Percentiles rank a stretch among this genome's conserved stretches.
Conservation (phyloP, 164 flowering plant genomes). For the Cinnamomum chago region DNA sequence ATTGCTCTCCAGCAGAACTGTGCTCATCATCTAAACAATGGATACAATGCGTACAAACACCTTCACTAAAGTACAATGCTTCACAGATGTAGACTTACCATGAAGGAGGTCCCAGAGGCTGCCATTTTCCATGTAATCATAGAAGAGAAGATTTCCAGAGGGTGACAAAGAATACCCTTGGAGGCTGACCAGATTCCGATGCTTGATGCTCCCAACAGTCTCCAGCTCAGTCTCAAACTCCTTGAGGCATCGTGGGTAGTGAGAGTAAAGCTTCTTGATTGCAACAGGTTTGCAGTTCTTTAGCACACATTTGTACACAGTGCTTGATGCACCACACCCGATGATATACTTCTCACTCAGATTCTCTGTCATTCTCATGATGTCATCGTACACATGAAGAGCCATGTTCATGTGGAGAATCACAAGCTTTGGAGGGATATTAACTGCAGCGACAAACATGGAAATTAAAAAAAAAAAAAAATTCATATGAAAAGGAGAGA, state of each 20-base stretch:
- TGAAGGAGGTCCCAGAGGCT: slow-evolving; percentile 98
- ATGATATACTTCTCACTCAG: slow-evolving; percentile 89
- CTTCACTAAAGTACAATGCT: neutral
- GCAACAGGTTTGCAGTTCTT: slow-evolving; percentile 96
- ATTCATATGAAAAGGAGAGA: neutral
- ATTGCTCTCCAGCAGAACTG: too few species aligned
- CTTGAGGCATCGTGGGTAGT: slow-evolving; percentile 69
- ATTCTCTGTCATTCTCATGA: slow-evolving; percentile 99
- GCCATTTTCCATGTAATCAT: slow-evolving; percentile 99
- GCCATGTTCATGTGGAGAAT: slow-evolving; percentile 99
- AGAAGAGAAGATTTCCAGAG: slow-evolving; percentile 85
- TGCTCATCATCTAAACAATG: neutral
- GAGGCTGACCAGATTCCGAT: slow-evolving; percentile 86
- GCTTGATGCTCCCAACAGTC: slow-evolving; percentile 92
- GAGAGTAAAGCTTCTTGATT: slow-evolving; percentile 80
- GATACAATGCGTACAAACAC: neutral
- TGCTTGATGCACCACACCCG: slow-evolving; percentile 96
- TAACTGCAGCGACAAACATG: slow-evolving; percentile 33
- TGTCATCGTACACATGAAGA: slow-evolving; percentile 92
- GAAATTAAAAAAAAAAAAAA: too few species aligned
- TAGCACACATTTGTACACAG: slow-evolving; percentile 90
- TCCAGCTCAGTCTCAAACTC: slow-evolving; percentile 96
- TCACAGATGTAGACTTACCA: slow-evolving; percentile 41
- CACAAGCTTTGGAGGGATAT: slow-evolving; percentile 84
- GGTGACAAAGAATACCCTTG: slow-evolving; percentile 92